Conservation (phyloP, 1,284 basidiomycete genomes). For the Apiotrichum sp. region DNA sequence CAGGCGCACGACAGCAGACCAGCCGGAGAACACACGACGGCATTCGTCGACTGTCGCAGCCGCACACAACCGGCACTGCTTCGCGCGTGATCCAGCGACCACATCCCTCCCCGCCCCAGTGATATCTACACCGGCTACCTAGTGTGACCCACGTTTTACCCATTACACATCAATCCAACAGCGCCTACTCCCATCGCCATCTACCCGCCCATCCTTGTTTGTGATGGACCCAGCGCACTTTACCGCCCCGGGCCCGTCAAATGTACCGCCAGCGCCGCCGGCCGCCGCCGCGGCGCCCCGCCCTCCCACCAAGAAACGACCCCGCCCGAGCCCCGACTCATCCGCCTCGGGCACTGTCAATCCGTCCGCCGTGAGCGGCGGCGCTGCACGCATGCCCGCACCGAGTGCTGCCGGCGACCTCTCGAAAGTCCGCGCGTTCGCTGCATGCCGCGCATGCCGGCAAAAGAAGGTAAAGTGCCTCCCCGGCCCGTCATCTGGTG, state of each 20-base stretch:
- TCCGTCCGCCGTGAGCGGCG: background rate
- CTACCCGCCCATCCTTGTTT: too few relatives aligned
- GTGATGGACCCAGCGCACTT: slow-evolving; percentile 1
- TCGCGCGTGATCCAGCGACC: too few relatives aligned
- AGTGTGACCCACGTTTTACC: too few relatives aligned
- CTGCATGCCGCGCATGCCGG: slow-evolving; percentile 39
- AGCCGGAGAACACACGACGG: too few relatives aligned
- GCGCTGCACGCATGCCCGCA: background rate
- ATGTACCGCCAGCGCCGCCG: background rate
- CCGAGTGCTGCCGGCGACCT: slow-evolving; percentile 17
- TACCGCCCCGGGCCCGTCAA: background rate
- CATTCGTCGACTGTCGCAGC: too few relatives aligned
- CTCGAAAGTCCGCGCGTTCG: slow-evolving; percentile 37
- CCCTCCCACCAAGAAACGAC: background rate
- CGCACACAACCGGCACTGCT: too few relatives aligned
- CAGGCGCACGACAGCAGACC: too few relatives aligned
- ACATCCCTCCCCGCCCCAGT: too few relatives aligned
- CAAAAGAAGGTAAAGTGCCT: slow-evolving; percentile 43
- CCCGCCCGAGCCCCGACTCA: background rate
- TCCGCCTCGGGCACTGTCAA: background rate
- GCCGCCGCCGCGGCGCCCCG: background rate
- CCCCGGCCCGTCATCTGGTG: slow-evolving; percentile 21
- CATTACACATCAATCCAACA: too few relatives aligned
- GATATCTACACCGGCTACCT: too few relatives aligned
- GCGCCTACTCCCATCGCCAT: too few relatives aligned